Evolutionary conservation across 2,329 filamentous ascomycete genomes (phyloP).

Genomic region (Nothomitra cinnamomea): DNA sequence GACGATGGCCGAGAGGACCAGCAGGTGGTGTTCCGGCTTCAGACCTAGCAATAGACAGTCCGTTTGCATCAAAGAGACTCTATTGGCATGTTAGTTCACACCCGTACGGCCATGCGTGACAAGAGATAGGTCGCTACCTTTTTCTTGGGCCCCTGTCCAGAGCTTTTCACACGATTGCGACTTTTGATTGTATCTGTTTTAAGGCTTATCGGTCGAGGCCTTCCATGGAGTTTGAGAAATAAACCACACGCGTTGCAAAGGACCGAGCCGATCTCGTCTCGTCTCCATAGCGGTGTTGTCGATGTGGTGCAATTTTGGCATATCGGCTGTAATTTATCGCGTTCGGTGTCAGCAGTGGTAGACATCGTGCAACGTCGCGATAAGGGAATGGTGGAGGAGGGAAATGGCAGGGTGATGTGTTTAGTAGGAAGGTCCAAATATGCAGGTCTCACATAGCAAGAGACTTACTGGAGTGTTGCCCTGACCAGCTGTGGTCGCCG

Average conservation of each 20-base stretch:
- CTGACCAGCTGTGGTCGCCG: slow-evolving; percentile 46
- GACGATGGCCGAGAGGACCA: slow-evolving; percentile 39
- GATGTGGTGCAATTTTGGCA: slow-evolving; percentile 95
- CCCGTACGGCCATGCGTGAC: background rate
- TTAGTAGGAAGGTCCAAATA: background rate
- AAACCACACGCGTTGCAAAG: slow-evolving; percentile 97
- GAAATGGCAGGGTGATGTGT: slow-evolving; percentile 3
- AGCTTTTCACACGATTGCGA: slow-evolving; percentile 90
- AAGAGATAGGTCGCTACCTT: slow-evolving; percentile 42
- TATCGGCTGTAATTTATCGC: slow-evolving; percentile 64
- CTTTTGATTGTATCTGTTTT: slow-evolving; percentile 99
- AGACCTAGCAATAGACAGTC: slow-evolving; percentile 38
- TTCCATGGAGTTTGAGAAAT: slow-evolving; percentile 91
- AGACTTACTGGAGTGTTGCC: slow-evolving; percentile 29
- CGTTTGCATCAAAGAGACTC: slow-evolving; percentile 36
- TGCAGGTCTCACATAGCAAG: background rate
- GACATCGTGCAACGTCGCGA: slow-evolving; percentile 21
- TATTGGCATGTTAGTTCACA: slow-evolving; percentile 5
- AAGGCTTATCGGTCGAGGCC: slow-evolving; percentile 80
- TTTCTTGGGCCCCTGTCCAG: slow-evolving; percentile 60
- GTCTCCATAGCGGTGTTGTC: slow-evolving; percentile 90
- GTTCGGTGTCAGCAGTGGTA: slow-evolving; percentile 28
- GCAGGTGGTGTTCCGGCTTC: slow-evolving; percentile 39
- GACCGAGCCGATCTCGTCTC: slow-evolving; percentile 88
- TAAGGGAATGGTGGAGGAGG: slow-evolving; percentile 11